phyloP scores from a whole-genome alignment of 805 yeast genomes.

The Metschnikowia santaceciliae region DNA sequence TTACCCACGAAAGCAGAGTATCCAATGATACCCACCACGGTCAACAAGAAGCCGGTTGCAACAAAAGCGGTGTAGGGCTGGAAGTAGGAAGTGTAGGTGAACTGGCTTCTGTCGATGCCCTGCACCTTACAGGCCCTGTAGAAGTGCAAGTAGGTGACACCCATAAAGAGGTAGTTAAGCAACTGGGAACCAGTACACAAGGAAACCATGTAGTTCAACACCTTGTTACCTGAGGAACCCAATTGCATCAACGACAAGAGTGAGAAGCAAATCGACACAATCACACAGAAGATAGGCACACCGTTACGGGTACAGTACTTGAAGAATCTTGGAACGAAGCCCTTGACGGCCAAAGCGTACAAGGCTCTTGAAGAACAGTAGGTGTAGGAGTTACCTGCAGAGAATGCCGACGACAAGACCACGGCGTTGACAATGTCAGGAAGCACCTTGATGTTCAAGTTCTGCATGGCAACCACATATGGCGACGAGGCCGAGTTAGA shows the following conservation, averaged over 20 bases:
- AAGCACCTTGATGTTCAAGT: constrained; percentile 16
- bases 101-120: constrained; percentile 29
- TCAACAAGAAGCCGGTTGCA: constrained; percentile 28
- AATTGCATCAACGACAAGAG: constrained; percentile 20
- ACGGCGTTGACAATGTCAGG: constrained; percentile 19
- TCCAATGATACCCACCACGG: constrained; percentile 58
- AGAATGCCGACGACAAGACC: constrained; percentile 18
- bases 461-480: constrained; percentile 21
- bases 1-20: constrained; percentile 64
- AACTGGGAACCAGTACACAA: constrained; percentile 22
- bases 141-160: constrained; percentile 18
- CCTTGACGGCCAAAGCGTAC: constrained; percentile 18
- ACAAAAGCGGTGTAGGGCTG: constrained; percentile 38
- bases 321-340: constrained; percentile 18
- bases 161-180: constrained; percentile 20
- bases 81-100: constrained; percentile 42
- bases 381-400: constrained; percentile 21
- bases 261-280: constrained; percentile 17
- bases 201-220: constrained; percentile 19
- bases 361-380: constrained; percentile 20
- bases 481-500: constrained; percentile 21
- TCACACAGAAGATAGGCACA: constrained; percentile 19
- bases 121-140: constrained; percentile 22
- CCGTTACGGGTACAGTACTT: constrained; percentile 15
- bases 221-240: constrained; percentile 15